Evolutionary conservation across 108 stramenopile genomes (phyloP).

Genomic region (Chaetoceros muelleri): DNA sequence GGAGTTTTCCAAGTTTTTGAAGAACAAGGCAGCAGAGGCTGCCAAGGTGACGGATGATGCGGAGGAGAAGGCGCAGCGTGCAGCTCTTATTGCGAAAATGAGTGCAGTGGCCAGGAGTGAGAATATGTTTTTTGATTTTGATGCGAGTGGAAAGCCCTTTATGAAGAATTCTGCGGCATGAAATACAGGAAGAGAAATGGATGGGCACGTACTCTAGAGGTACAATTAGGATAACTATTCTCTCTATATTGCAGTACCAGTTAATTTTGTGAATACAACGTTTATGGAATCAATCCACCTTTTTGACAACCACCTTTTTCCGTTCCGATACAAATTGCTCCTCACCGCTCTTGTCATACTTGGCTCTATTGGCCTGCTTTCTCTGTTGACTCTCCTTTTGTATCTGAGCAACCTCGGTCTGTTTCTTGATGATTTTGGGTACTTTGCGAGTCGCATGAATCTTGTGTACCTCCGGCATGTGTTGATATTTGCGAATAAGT

Average conservation of each 20-base stretch:
- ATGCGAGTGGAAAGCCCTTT: conserved; percentile 50
- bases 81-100: conserved; percentile 62
- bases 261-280: too few relatives aligned
- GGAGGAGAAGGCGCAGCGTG: conserved; percentile 48
- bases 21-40: conserved; percentile 45
- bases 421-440: conserved; percentile 92
- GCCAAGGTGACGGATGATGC: conserved; percentile 52
- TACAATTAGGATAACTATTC: too few relatives aligned
- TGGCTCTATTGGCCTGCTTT: conserved; percentile 81
- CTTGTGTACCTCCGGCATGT: conserved; percentile 88
- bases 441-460: conserved; percentile 79
- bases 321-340: conserved; percentile 52
- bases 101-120: conserved; percentile 66
- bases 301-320: conserved; percentile 56
- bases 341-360: conserved; percentile 69
- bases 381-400: conserved; percentile 85
- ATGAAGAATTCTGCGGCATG: too few relatives aligned
- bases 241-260: too few relatives aligned
- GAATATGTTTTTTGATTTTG: conserved; percentile 68
- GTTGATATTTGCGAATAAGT: conserved; percentile 75
- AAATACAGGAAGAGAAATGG: too few relatives aligned
- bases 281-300: conserved; percentile 62
- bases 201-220: too few relatives aligned
- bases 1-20: conserved; percentile 68
- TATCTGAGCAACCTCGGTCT: conserved; percentile 62